Evolutionary conservation across 2,329 filamentous ascomycete species (phyloP), one percentile per base, ranked within the genome.

Genomic region (Pestalotiopsis sp.): DNA sequence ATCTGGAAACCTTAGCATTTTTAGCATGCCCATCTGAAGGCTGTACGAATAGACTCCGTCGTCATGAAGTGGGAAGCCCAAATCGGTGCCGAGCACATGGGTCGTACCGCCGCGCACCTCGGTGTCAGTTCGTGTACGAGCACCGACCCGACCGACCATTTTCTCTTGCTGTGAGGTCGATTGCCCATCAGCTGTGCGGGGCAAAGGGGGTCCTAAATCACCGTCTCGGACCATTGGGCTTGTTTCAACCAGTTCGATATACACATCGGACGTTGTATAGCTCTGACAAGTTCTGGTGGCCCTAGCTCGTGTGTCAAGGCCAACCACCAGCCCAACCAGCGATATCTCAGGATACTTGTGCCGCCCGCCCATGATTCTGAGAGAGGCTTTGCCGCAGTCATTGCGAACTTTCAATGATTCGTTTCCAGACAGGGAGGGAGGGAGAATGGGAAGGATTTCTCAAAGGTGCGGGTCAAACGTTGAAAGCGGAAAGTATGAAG

Each of bases 1-100:
- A 64, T 20, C 38, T 64, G 61, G 40, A 49, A 64, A 52, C 61
- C 61, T 64, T 27, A n/a, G 52, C 61, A 40, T 64, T 64, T 64
- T 41, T 36, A 62, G 31, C n/a, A 59, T 14, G 17, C 23, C 14
- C 45, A 59, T 13, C 9, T 25, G 25, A 59, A 27, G 38, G 17
- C 13, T 40, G 27, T 62, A 62, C 31, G 14, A 17, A 14, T 62
- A 36, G 25, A 36, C 59, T 38, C 20, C 57, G 25, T n/a, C 57
- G 12, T 36, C 14, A 36, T 59, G 45, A n/a, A n/a, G 41, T 52
- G 20, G 45, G 14, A 17, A 52, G 45, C 9, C 14, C 17, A 45
- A 49, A 20, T 64, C 61, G 61, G 61, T 52, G n/a, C 61, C 40
- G 61, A 49, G 61, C 14, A 36, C 61, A 41, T 36, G 20, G 25